Evolutionary conservation across 305 asterid genomes (phyloP).

Genomic region (Fraxinus baroniana): DNA sequence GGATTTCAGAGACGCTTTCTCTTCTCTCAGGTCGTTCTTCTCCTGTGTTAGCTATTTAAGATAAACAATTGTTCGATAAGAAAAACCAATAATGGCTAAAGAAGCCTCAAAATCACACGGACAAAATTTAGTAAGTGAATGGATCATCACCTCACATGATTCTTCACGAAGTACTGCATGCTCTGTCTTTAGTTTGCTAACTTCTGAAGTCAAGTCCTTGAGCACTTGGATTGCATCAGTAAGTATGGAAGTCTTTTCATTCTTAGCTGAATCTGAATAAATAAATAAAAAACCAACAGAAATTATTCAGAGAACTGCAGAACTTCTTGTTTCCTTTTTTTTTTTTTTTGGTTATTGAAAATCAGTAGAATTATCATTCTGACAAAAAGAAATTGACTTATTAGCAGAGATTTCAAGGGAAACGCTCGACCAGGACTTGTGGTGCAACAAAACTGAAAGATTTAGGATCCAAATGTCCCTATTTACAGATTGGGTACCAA

Average conservation of each 20-base stretch:
- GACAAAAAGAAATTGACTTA: neutral
- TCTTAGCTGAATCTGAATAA: constrained; percentile 92
- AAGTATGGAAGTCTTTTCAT: constrained; percentile 93
- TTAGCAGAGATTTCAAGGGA: neutral
- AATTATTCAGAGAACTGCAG: neutral
- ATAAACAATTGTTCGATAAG: constrained; percentile 18
- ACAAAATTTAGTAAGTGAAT: neutral
- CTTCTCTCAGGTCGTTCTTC: constrained; percentile 94
- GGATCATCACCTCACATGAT: constrained; percentile 70
- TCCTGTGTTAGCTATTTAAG: constrained; percentile 85
- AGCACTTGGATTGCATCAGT: constrained; percentile 78
- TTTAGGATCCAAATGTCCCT: neutral
- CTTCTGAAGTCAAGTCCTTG: constrained; percentile 81
- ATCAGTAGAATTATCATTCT: neutral
- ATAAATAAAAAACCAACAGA: neutral
- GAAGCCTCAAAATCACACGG: neutral
- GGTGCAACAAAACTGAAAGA: neutral
- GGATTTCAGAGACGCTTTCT: constrained; percentile 83
- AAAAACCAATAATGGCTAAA: constrained; percentile 12
- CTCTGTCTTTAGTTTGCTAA: constrained; percentile 76
- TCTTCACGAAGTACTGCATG: constrained; percentile 75
- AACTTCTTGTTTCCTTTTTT: neutral
- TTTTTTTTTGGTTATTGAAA: constrained; percentile 2
- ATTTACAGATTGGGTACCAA: neutral
- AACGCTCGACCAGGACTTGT: neutral